Base-by-base conservation (phyloP, 495 filamentous ascomycete genomes). In the Trypethelium eluteriae region DNA sequence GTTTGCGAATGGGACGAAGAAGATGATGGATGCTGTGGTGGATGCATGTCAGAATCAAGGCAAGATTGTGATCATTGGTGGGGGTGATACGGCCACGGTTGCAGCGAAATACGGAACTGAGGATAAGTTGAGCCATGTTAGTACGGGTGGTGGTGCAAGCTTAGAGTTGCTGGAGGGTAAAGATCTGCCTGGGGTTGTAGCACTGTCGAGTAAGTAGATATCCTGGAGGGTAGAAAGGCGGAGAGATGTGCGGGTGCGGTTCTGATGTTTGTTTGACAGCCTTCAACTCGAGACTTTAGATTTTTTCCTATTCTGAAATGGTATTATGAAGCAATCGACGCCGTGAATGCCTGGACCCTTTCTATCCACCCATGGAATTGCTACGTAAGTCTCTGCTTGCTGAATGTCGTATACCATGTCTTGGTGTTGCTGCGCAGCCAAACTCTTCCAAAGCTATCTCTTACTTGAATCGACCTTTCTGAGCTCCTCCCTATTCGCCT, bases 121-220 rank as follows among this genome's bases (percentile, higher is more conserved):
- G 84, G 86, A 90, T 78, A 96, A 97, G 84, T 83, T 98, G 76
- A 96, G 91, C 80, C 94, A 99, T 80, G 95, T 99, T 66, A 96
- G 91, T 46, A 99, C 94, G 39, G 94, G 94, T 70, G 94, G 94
- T 73, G 94, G 94, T 77, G 94, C 94, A 69, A 94, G 89, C 67
- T 83, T 99, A 66, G 95, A 98, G 82, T 82, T 99, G 69, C 83
- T 99, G 65, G 94, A 99, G 83, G 94, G 95, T 77, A 98, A 98
- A 84, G 94, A 90, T 57, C 81, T 99, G 70, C 95, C 95, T 56
- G 94, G 95, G 82, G 93, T 99, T 66, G 80, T 84, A 71, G 93
- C 93, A 74, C 86, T 99, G 81, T 96, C 91, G 80, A 92, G 89
- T 90, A 91, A 89, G 88, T 87, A 81, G 69, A 71, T 9, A 16